These are phyloP conservation scores for Fusarium miscanthi DNA, from an alignment of 2,329 filamentous ascomycete genomes.

Conservation along the genomic window DNA sequence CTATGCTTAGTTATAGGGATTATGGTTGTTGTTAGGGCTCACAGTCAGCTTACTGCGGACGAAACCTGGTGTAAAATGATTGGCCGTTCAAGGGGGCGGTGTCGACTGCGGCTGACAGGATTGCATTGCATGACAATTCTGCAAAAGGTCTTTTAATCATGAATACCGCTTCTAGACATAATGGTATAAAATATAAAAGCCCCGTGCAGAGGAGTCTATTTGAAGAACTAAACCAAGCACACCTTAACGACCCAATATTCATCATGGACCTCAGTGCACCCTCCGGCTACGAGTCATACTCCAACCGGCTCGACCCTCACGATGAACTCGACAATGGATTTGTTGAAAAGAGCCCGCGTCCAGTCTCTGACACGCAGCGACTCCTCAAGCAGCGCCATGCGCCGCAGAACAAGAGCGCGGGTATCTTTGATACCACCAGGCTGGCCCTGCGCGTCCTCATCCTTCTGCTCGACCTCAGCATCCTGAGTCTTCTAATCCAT, in stretches of 20 bases:
- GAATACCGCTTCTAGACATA: not conserved
- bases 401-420: not conserved
- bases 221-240: not conserved
- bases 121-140: not conserved
- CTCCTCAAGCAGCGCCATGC: constrained; percentile 3
- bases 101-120: not conserved
- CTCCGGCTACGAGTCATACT: constrained; percentile 13
- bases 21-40: not conserved
- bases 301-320: constrained; percentile 14
- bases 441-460: not conserved
- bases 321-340: not conserved
- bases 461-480: constrained; percentile 6
- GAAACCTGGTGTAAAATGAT: not conserved
- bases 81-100: not conserved
- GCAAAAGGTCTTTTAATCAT: not conserved
- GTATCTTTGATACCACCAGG: not conserved
- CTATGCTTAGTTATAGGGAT: not conserved
- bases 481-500: not conserved
- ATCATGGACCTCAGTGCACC: constrained; percentile 11
- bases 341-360: not conserved
- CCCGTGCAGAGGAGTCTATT: not conserved
- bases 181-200: not conserved
- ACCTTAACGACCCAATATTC: not conserved
- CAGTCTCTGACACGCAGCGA: not conserved
- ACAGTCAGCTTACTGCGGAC: not conserved